Evolutionary conservation across 768 basidiomycete species (phyloP).

Genomic region (Suillus fuscotomentosus): DNA sequence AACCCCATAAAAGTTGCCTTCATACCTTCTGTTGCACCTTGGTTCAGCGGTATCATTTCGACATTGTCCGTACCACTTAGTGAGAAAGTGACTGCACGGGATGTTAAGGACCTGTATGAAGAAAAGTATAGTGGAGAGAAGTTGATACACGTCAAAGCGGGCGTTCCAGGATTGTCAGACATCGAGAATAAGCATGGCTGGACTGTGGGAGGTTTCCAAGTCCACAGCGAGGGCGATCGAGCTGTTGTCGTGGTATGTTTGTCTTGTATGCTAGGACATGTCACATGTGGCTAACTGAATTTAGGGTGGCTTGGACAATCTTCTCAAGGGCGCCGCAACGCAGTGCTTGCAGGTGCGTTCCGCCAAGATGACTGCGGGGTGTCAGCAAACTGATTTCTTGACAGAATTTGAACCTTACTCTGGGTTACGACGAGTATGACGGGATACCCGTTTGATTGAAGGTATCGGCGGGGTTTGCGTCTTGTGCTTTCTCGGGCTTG

Average conservation of each 20-base stretch:
- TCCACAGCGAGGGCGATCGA: slow-evolving; percentile 83
- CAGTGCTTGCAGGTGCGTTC: slow-evolving; percentile 87
- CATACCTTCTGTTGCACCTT: slow-evolving; percentile 83
- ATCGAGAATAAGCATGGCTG: slow-evolving; percentile 86
- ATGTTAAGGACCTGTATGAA: slow-evolving; percentile 73
- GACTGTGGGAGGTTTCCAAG: slow-evolving; percentile 90
- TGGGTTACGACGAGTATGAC: slow-evolving; percentile 83
- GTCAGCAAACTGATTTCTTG: background rate
- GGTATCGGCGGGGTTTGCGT: background rate
- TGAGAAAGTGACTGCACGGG: slow-evolving; percentile 62
- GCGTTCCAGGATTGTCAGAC: slow-evolving; percentile 71
- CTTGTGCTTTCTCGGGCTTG: background rate
- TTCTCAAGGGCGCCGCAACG: slow-evolving; percentile 98
- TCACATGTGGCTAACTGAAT: background rate
- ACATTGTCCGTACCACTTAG: slow-evolving; percentile 81
- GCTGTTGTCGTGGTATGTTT: slow-evolving; percentile 88
- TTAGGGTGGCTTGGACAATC: slow-evolving; percentile 92
- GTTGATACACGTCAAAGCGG: slow-evolving; percentile 65
- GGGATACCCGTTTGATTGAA: slow-evolving; percentile 57
- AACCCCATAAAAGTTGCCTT: slow-evolving; percentile 68
- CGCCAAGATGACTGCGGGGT: background rate
- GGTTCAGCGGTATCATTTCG: slow-evolving; percentile 96
- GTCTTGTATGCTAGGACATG: slow-evolving; percentile 2
- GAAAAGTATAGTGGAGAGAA: slow-evolving; percentile 74
- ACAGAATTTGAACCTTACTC: slow-evolving; percentile 86